Evolutionary conservation across 163 green algal species (phyloP).

Genomic region (Coccomyxa subellipsoidea): DNA sequence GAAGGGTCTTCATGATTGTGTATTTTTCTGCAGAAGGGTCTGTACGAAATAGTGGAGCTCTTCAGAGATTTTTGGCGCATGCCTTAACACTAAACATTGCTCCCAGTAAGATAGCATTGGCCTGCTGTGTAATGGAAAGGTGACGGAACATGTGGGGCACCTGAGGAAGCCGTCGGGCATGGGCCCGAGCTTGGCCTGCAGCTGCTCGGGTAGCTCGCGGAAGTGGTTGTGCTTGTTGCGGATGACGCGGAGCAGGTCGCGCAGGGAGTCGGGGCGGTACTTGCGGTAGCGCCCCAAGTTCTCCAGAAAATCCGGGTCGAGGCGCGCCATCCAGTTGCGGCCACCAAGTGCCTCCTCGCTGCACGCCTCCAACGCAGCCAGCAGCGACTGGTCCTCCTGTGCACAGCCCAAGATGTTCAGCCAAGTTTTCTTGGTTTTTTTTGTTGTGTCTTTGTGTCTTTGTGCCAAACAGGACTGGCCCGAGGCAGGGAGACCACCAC

Average conservation of each 20-base stretch:
- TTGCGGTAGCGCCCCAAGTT: slow-evolving; percentile 39
- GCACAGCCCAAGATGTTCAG: not conserved
- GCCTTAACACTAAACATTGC: no score
- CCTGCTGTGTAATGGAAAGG: no score
- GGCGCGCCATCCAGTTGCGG: slow-evolving; percentile 8
- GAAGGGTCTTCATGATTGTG: no score
- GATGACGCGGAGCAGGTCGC: slow-evolving; percentile 94
- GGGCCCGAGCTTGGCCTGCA: slow-evolving; percentile 76
- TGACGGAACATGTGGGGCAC: no score
- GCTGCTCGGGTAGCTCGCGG: slow-evolving; percentile 77
- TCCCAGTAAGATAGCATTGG: no score
- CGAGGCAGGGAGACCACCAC: no score
- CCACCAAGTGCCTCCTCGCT: slow-evolving; percentile 39
- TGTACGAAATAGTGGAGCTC: no score
- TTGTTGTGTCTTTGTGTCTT: no score
- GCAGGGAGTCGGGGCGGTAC: slow-evolving; percentile 60
- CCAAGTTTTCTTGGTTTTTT: not conserved
- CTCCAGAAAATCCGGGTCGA: slow-evolving; percentile 23
- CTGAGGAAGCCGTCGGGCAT: slow-evolving; percentile 75
- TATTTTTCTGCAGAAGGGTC: no score
- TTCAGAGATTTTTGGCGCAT: no score
- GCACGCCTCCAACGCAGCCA: slow-evolving; percentile 52
- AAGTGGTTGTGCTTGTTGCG: slow-evolving; percentile 98
- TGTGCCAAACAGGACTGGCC: no score
- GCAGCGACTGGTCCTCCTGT: slow-evolving; percentile 60